phyloP scores from a whole-genome alignment of 257 asterid species.

The Lavandula angustifolia region DNA sequence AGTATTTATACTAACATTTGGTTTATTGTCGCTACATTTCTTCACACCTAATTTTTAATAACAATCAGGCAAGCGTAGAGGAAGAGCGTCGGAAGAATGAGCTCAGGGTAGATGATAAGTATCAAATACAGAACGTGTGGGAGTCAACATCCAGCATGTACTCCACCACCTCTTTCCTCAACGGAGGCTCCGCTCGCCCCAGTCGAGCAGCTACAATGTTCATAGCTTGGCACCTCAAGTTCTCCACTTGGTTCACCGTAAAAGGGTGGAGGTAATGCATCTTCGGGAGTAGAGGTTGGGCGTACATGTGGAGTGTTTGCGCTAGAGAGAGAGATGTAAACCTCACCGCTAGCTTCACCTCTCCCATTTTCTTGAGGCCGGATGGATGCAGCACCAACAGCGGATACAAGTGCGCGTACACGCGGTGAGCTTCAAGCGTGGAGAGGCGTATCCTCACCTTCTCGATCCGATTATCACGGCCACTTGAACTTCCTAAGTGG shows the following conservation, averaged over 20 bases:
- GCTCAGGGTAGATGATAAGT: constrained; percentile 63
- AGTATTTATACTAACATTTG: no score
- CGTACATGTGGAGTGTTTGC: constrained; percentile 51
- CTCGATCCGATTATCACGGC: constrained; percentile 58
- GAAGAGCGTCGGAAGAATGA: constrained; percentile 62
- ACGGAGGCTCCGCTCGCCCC: constrained; percentile 73
- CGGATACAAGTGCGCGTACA: constrained; percentile 65
- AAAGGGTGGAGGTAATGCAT: constrained; percentile 78
- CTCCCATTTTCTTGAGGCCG: constrained; percentile 81
- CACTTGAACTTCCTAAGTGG: constrained; percentile 46
- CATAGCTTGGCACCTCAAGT: constrained; percentile 70
- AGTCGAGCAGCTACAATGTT: constrained; percentile 64
- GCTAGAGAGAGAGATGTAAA: constrained; percentile 65
- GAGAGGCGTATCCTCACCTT: constrained; percentile 73
- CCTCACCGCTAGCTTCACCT: constrained; percentile 60
- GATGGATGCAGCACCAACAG: constrained; percentile 70
- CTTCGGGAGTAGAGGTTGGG: constrained; percentile 66
- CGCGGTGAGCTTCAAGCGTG: constrained; percentile 55
- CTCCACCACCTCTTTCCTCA: constrained; percentile 73
- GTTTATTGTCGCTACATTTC: no score
- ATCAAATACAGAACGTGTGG: constrained; percentile 63
- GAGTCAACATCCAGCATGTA: constrained; percentile 74
- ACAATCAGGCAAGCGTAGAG: constrained; percentile 58
- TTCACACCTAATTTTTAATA: no score
- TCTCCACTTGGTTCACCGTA: constrained; percentile 66